Percentiles rank a stretch among this genome's conserved stretches.
Conservation (phyloP, 257 asterid species). For the Solanum pennellii region DNA sequence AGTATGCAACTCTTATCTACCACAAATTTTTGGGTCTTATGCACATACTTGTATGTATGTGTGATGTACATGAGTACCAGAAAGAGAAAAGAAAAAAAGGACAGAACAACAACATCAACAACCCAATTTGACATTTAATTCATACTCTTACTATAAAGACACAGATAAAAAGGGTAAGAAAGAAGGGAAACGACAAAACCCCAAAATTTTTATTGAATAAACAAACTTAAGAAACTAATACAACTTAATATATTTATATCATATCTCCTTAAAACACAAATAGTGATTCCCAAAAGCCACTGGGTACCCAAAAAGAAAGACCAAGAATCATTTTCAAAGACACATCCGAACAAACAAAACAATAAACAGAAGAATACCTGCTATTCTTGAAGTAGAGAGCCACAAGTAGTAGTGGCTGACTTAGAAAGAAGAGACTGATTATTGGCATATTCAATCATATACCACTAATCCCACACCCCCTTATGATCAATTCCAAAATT, state of each 20-base stretch:
- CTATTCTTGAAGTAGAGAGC: constrained; percentile 47
- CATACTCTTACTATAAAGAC: neutral
- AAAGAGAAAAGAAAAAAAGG: neutral
- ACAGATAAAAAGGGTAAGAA: neutral
- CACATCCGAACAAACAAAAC: neutral
- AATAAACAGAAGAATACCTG: constrained; percentile 25
- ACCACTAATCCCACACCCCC: neutral
- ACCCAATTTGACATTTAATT: neutral
- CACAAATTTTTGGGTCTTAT: neutral
- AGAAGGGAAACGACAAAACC: neutral
- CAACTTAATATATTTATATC: neutral
- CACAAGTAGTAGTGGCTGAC: constrained; percentile 48
- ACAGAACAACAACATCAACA: neutral
- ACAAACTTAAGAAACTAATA: neutral
- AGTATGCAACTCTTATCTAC: neutral
- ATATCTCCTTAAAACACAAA: neutral
- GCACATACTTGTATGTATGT: neutral
- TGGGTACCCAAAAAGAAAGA: neutral
- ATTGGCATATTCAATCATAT: neutral
- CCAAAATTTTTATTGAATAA: neutral
- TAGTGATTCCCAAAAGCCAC: neutral
- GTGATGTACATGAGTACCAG: neutral
- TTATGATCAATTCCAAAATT: neutral
- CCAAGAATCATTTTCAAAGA: neutral
- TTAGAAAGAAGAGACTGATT: constrained; percentile 18